Base-by-base conservation (phyloP, 164 flowering plant species). In the Cinnamomum micranthum region DNA sequence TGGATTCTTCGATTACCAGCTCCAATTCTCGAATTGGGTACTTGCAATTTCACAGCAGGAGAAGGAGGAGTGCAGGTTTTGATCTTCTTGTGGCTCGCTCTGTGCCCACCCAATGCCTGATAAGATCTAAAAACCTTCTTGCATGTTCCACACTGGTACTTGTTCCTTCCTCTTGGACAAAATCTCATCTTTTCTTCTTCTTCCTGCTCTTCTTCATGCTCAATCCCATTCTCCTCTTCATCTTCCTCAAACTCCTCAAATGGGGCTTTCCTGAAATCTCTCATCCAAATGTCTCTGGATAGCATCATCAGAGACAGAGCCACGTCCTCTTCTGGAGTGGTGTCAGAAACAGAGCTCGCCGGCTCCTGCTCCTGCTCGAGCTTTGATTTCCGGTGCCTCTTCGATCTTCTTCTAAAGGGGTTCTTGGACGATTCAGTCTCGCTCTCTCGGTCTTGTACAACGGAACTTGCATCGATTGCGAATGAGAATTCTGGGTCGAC, bases 71-170 rank as follows among this genome's bases (percentile, higher is more conserved):
- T 15, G 69, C 80, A 79, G 20, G 76, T 64, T 65, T 78, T 89
- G 72, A 82, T 80, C 83, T 88, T 92, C 87, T 88, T 92, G 87
- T 94, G 98, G 73, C 95, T 91, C 6, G 98, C 97, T 74, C 92
- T 74, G 79, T 93, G 98, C 0, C 98, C 98, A 13, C 98, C 98
- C 14, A 93, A 72, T 19, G 98, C 98, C 78, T 93, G 98, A 68
- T 91, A 91, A 1, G 98, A 91, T 66, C 76, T 71, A 35, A 93
- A 93, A 13, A 85, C 79, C 73, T 84, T 90, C 72, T 86, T 84
- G 88, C 98, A 93, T 51, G 97, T 88, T n/a, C 90, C 92, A 74
- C 98, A 93, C 78, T 82, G 90, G 84, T 82, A 90, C 78, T 77
- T 89, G 12, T 82, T 84, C 62, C 84, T 70, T 22, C 7, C 25